These are phyloP conservation scores for Leptographium radiaticola DNA, from an alignment of 2,329 filamentous ascomycete species.

Conservation along the genomic window DNA sequence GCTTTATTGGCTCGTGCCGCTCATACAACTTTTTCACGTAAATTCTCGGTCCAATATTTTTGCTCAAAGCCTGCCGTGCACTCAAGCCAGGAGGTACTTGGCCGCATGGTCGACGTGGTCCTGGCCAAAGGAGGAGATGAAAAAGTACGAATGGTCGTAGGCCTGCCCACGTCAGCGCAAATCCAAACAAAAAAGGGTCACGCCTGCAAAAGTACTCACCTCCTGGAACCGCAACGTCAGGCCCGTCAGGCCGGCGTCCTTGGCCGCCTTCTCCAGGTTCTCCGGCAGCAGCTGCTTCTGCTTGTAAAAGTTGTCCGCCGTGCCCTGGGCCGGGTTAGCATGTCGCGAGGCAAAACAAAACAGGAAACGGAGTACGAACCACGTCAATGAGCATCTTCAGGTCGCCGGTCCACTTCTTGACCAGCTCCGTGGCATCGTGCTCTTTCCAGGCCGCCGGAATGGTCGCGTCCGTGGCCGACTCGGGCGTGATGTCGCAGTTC, in stretches of 20 bases:
- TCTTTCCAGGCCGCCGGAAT: slow-evolving; percentile 61
- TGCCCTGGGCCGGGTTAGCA: slow-evolving; percentile 43
- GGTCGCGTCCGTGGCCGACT: slow-evolving; percentile 3
- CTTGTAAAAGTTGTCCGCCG: slow-evolving; percentile 94
- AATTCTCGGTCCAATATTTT: neutral
- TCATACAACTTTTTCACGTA: neutral
- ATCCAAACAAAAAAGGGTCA: neutral
- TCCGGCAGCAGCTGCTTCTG: slow-evolving; percentile 84
- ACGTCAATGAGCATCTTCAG: slow-evolving; percentile 81
- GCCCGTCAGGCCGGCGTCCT: slow-evolving; percentile 59
- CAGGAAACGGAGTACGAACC: slow-evolving; percentile 24
- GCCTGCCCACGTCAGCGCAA: slow-evolving; percentile 31
- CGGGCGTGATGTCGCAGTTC: slow-evolving; percentile 5
- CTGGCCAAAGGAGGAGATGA: slow-evolving; percentile 79
- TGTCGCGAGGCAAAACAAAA: no score
- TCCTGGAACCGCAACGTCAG: slow-evolving; percentile 73
- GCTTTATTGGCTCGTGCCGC: neutral
- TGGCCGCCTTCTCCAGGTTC: slow-evolving; percentile 72
- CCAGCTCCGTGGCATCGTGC: slow-evolving; percentile 84
- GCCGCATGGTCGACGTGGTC: slow-evolving; percentile 89
- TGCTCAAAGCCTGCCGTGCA: neutral
- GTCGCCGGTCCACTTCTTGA: slow-evolving; percentile 57
- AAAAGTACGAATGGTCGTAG: slow-evolving; percentile 97
- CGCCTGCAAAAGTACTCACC: slow-evolving; percentile 24
- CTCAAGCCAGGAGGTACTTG: slow-evolving; percentile 48